Base-by-base conservation (phyloP, 2,329 filamentous ascomycete genomes). In the Pyrenophora graminea region DNA sequence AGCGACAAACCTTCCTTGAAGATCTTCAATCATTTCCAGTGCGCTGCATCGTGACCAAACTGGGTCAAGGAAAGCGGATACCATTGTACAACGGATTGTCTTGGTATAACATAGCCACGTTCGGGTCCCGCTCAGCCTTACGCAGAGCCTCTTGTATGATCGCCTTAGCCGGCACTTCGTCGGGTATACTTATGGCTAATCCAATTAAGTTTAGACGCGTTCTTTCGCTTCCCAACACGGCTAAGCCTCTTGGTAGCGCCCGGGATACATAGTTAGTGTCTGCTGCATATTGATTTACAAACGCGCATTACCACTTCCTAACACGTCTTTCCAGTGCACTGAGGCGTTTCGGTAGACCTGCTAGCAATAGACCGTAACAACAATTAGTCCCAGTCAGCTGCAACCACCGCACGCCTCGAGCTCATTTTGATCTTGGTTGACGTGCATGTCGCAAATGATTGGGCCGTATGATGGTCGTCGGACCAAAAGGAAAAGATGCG, bases 391-490 rank as follows among this genome's bases (percentile, higher is more conserved):
- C 12, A 18, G 18, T 17, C 10, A 30, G 32, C n/a, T 21, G 6
- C 18, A 31, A 10, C 6, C 8, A 17, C 10, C 10, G 15, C 18
- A 37, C n/a, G 4, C 6, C 39, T 31, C 13, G 23, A 23, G 10
- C n/a, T 27, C 23, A 18, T 4, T 6, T 12, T 30, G 9, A 30
- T 10, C 27, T 30, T 12, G 3, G 13, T 27, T 19, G 34, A 10
- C 39, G 19, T 46, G 25, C 19, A 63, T 63, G 61, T 36, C 53
- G 13, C 44, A 46, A n/a, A 17, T 25, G 18, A 56, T 61, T n/a
- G 66, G 66, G 19, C 66, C 66, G 19, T 60, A 58, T 13, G 66
- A 68, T 50, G 66, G 66, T 25, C 66, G 66, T n/a, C 66, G 60
- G 46, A 58, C 63, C 4, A 56, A 61, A 27, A 61, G 58, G 25